Base-by-base conservation (phyloP, 2,329 filamentous ascomycete genomes). In the Aspergillaceae sp. region DNA sequence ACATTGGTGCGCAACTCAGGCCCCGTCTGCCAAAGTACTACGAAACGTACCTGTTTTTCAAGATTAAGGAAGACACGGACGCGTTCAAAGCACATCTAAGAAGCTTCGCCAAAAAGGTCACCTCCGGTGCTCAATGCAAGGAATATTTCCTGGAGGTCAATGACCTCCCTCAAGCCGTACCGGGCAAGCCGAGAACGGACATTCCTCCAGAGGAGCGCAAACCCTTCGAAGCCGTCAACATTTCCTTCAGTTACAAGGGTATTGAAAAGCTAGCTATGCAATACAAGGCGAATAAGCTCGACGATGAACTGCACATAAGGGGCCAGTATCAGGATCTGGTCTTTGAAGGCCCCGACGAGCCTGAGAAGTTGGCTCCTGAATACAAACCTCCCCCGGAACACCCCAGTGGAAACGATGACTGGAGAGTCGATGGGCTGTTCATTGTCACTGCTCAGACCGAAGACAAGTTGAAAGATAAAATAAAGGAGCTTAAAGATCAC, bases 31-130 rank as follows among this genome's bases (percentile, higher is more conserved):
- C 50, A 9, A 47, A 45, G 30, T 35, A 37, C 26, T 43, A 45
- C 11, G 52, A 56, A 40, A 40, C 47, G 27, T 55, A 43, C 40
- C 45, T 56, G 28, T 56, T 55, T 29, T 56, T 52, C 37, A 51
- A 47, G 33, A 49, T 56, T 36, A 53, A 34, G 4, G 32, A 52
- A 7, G 40, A 42, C 19, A 19, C 19, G 30, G 29, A 46, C 4
- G 46, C n/a, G 28, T 52, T 54, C 50, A 40, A 48, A 29, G 19
- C 36, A 6, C 43, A 54, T 19, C 46, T 54, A 19, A 40, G 33
- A 6, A 29, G 9, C 3, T n/a, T 51, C 1, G 27, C 44, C n/a
- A 40, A 38, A 7, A 29, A 49, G 5, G 49, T 56, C 40, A 54
- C 54, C 42, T 55, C 54, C 4, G 54, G 52, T 5, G 32, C 7